Evolutionary conservation across 2,329 filamentous ascomycete genomes (phyloP).

Genomic region (Microdochium paspali): DNA sequence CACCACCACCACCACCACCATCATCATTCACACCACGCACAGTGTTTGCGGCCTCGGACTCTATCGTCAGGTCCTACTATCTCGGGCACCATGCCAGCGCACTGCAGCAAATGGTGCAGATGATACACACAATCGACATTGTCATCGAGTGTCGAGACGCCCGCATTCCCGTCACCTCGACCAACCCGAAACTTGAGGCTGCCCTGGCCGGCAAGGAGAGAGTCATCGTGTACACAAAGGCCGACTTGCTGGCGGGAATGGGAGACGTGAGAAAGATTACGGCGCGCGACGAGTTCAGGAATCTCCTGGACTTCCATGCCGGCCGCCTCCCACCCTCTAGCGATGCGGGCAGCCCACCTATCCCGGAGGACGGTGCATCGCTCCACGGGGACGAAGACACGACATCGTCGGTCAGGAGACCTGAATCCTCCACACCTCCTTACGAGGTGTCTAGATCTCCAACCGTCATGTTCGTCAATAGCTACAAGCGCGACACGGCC

Average conservation of each 20-base stretch:
- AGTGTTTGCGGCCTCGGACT: conserved; percentile 60
- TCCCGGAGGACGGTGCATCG: too few species aligned
- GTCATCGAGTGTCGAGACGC: conserved; percentile 94
- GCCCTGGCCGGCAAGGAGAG: conserved; percentile 63
- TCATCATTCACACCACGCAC: conserved; percentile 65
- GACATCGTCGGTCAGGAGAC: too few species aligned
- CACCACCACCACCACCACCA: too few species aligned
- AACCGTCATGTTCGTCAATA: background rate
- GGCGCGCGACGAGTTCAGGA: conserved; percentile 6
- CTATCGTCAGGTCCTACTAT: conserved; percentile 84
- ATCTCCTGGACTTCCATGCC: background rate
- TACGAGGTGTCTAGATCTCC: background rate
- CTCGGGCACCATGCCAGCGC: conserved; percentile 85
- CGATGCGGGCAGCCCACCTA: too few species aligned
- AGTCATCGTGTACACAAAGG: conserved; percentile 85
- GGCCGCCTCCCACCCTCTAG: too few species aligned
- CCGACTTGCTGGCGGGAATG: conserved; percentile 52
- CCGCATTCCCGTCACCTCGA: conserved; percentile 77
- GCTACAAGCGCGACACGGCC: background rate
- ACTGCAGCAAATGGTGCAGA: conserved; percentile 70
- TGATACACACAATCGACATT: conserved; percentile 73
- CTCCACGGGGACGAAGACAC: too few species aligned
- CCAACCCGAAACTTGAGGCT: conserved; percentile 83
- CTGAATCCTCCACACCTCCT: too few species aligned
- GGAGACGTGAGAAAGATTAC: conserved; percentile 10